These are phyloP conservation scores for Hymenoscyphus scutula DNA, from an alignment of 2,329 filamentous ascomycete genomes.

Conservation along the genomic window DNA sequence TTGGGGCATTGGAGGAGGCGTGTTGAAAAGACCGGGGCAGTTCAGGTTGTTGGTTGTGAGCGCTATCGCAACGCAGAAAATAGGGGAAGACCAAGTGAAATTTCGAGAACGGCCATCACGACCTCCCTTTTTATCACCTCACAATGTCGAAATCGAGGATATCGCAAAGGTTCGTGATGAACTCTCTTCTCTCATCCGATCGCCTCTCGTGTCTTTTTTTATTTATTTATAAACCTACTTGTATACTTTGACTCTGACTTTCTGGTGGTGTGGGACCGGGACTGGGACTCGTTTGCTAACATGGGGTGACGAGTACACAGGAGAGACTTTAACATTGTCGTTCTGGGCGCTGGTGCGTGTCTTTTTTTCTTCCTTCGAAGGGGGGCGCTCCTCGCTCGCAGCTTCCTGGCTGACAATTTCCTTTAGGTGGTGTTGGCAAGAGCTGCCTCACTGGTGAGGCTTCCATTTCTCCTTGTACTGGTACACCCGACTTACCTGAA, in stretches of 20 bases:
- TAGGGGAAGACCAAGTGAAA: background rate
- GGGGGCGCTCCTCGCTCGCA: background rate
- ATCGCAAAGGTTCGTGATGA: constrained; percentile 27
- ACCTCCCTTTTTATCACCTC: background rate
- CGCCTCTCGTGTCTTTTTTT: background rate
- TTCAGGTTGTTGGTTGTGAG: no score
- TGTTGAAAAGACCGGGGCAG: no score
- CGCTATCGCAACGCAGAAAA: no score
- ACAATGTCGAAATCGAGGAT: constrained; percentile 21
- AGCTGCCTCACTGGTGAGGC: constrained; percentile 68
- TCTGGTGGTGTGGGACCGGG: no score
- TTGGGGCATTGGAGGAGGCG: no score
- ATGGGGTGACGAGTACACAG: constrained; percentile 33
- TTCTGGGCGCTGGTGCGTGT: constrained; percentile 57
- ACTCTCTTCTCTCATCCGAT: background rate
- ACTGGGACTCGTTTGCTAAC: constrained; percentile 10
- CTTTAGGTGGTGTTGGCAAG: constrained; percentile 69
- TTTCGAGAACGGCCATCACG: background rate
- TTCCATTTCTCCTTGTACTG: no score
- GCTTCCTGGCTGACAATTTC: constrained; percentile 29
- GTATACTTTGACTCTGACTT: background rate
- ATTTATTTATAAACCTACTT: no score
- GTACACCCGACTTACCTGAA: no score
- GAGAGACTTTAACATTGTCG: constrained; percentile 65
- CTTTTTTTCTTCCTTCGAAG: no score